Evolutionary conservation across 2,329 filamentous ascomycete genomes (phyloP), one percentile per base, ranked within the genome.

Genomic region (Colletotrichum neosansevieriae): DNA sequence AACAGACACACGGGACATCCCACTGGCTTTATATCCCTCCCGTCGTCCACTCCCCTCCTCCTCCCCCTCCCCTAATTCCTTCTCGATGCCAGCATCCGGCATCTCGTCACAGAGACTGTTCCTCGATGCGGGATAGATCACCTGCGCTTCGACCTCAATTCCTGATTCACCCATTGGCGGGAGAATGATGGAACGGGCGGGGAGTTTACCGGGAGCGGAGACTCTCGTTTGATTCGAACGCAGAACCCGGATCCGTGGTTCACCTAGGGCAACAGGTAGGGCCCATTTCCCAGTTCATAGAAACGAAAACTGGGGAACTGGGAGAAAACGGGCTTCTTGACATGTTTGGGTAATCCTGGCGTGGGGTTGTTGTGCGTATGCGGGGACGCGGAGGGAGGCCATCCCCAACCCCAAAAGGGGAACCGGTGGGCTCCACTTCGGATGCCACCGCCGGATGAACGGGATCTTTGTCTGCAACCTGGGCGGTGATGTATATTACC

Each of bases 301-400:
- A 53, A 32, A 32, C 24, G 49, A 53, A 17, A 29, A 7, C 7
- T 9, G 49, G 13, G 51, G 34, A 29, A 7, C 7, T 9, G 49
- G 13, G 51, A 29, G 40, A 3, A 6, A 24, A 15, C 12, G 29
- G 15, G 29, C 21, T 15, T 34, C 13, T 19, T 51, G 49, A n/a
- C 49, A 9, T 32, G 49, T 32, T n/a, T 34, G 58, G 53, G 13
- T 15, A 59, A 29, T 29, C 29, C 6, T 29, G 29, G 29, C 45
- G 15, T 45, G 38, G 17, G n/a, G 44, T 51, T 19, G 45, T 29
- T 29, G 24, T 29, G 51, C 17, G 11, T 47, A 67, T 70, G 69
- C 69, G 56, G 58, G 69, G 54, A 42, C 63, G 56, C 69, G 69
- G 69, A 71, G 69, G 67, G 61, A 67, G 62, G 64, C 29, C 62